Evolutionary conservation across 2,329 filamentous ascomycete genomes (phyloP).

Genomic region (Pseudocercospora eumusae): DNA sequence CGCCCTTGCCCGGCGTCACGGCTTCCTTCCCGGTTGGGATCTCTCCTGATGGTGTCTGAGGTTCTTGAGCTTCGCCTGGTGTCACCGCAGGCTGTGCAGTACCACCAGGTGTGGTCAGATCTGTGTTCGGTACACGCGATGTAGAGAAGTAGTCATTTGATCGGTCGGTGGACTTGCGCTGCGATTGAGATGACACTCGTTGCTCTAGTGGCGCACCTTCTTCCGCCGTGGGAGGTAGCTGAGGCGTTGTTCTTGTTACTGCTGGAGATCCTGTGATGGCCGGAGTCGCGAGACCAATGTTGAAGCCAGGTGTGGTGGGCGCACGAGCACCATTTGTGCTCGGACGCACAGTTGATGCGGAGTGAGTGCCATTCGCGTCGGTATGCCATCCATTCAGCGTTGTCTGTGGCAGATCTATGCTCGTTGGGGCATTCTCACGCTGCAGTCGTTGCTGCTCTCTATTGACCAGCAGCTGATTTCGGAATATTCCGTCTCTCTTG

Average conservation of each 20-base stretch:
- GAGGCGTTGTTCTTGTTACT: conserved; percentile 39
- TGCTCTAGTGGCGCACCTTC: conserved; percentile 55
- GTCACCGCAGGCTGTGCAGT: conserved; percentile 35
- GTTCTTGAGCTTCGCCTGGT: conserved; percentile 36
- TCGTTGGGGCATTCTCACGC: conserved; percentile 60
- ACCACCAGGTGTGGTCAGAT: conserved; percentile 32
- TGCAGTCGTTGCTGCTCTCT: conserved; percentile 59
- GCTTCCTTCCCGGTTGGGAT: conserved; percentile 56
- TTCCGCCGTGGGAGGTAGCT: conserved; percentile 43
- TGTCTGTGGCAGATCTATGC: conserved; percentile 58
- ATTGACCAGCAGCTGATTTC: conserved; percentile 66
- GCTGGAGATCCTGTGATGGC: conserved; percentile 39
- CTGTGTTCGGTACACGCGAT: conserved; percentile 53
- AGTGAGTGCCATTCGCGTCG: conserved; percentile 45
- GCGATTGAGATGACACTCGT: conserved; percentile 56
- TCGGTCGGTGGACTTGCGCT: conserved; percentile 61
- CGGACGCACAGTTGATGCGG: conserved; percentile 58
- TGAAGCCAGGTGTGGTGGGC: conserved; percentile 71
- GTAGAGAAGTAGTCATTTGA: conserved; percentile 75
- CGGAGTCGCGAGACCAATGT: conserved; percentile 63
- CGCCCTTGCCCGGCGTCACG: conserved; percentile 45
- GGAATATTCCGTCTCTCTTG: conserved; percentile 71
- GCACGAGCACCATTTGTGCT: conserved; percentile 63
- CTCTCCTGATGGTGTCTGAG: conserved; percentile 48
- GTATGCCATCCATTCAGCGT: conserved; percentile 45